Evolutionary conservation across 768 basidiomycete genomes (phyloP), one percentile per base, ranked within the genome.

Genomic region (Russula foetens): DNA sequence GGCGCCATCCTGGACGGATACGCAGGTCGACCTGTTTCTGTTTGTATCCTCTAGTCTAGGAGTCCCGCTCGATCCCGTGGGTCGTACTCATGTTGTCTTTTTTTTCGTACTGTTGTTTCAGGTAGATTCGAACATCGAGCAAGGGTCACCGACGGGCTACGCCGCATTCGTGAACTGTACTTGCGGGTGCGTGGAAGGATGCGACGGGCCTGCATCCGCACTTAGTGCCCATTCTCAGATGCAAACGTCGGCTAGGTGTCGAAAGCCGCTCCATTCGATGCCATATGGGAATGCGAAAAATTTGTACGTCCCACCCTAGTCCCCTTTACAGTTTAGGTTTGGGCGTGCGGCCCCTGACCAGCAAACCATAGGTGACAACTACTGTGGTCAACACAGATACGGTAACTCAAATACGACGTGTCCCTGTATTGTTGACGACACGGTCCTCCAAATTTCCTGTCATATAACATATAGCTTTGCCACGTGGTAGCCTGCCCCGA

Each of bases 261-360:
- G 28, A 74, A 76, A 52, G 66, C 62, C 3, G 74, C 72, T 1
- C 53, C 60, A 15, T 77, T 77, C 65, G 76, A 77, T 58, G 74
- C 73, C 19, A 67, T 77, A 31, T 76, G 74, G 59, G 69, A 74
- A 26, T 83, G n/a, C n/a, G n/a, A n/a, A n/a, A 84, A 67, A 84
- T 85, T 67, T 84, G 75, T 76, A 53, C 28, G 72, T 29, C n/a
- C 33, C 17, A 2, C 39, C 19, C 39, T 41, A 41, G 4, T 17
- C 3, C 39, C 19, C 17, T 41, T 41, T 35, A 35, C 35, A 35
- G 15, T 41, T 41, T 41, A 14, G 3, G 39, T 17, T 19, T 4
- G 39, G 15, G 17, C n/a, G n/a, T n/a, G n/a, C n/a, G n/a, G n/a
- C n/a, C 7, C 17, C 17, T 41, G 15, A 41, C 39, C 39, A 41